Evolutionary conservation across 2,329 filamentous ascomycete genomes (phyloP), one percentile per base, ranked within the genome.

Genomic region (Trichoderma lentiforme): DNA sequence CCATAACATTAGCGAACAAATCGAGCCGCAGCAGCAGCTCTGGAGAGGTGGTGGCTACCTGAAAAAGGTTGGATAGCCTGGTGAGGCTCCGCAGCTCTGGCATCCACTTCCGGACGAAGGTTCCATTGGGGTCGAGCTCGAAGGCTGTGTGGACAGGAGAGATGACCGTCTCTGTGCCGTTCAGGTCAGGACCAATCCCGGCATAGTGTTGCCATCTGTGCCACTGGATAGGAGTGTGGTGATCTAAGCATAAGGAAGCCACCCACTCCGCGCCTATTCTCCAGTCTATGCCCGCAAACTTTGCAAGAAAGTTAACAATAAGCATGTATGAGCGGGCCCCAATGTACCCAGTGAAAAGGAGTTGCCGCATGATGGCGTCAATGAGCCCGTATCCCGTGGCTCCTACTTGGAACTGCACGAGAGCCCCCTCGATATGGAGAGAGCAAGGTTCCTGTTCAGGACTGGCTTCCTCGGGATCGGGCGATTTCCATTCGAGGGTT

Each of bases 171-270:
- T n/a, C 88, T 6, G 92, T 88, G 7, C 90, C 89, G 26, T 92
- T 84, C 0, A 92, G 93, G 75, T 95, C 92, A 74, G 94, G 95
- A 8, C 93, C 93, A 0, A 95, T 92, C 0, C 93, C 93, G 0
- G 92, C 87, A 0, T 93, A 88, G 73, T 95, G 95, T 79, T 94
- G 92, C 93, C 92, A 95, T 76, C 94, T 94, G 11, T 90, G 90
- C 92, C 92, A 95, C 75, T 95, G 95, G 72, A 87, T 91, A 15
- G 87, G 89, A 0, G 92, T 86, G 75, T 95, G 93, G 78, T 95
- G 94, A 78, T 96, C 93, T 34, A 91, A 84, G 3, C 95, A 84
- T 77, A 92, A 83, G 78, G 87, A 88, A 78, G 95, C 93, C 77
- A 95, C 95, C 91, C 92, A 95, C 78, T 95, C 93, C 0, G 92